Conservation (phyloP, 1,284 basidiomycete species). For the Cryptococcus sp. region DNA sequence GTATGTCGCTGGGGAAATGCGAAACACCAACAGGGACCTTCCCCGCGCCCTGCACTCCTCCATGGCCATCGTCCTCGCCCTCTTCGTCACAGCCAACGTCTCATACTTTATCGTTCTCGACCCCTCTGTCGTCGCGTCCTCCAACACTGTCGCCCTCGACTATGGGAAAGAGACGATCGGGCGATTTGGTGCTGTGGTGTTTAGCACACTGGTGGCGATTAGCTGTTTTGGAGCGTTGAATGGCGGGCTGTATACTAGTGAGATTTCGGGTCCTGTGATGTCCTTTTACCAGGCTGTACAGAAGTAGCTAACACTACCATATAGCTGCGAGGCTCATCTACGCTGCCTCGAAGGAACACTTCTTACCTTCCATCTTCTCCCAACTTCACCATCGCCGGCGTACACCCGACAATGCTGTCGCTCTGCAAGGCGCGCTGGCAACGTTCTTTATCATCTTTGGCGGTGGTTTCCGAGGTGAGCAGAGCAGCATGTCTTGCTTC, state of each 20-base stretch:
- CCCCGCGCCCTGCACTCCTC: slow-evolving; percentile 85
- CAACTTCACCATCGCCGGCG: slow-evolving; percentile 65
- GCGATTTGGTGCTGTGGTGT: slow-evolving; percentile 75
- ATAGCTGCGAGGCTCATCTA: slow-evolving; percentile 71
- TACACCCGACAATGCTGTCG: slow-evolving; percentile 81
- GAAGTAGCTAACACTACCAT: background rate
- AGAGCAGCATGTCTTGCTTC: background rate
- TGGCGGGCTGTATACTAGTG: slow-evolving; percentile 74
- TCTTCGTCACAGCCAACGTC: slow-evolving; percentile 80
- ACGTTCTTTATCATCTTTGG: slow-evolving; percentile 74
- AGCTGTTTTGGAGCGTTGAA: slow-evolving; percentile 92
- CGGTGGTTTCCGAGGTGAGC: slow-evolving; percentile 71
- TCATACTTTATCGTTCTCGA: slow-evolving; percentile 94
- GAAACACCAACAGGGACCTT: slow-evolving; percentile 76
- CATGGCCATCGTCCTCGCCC: slow-evolving; percentile 62
- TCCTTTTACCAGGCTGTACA: too few relatives aligned
- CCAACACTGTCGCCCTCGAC: slow-evolving; percentile 90
- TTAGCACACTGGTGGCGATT: slow-evolving; percentile 81
- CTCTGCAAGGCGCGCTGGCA: slow-evolving; percentile 71
- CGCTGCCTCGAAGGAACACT: slow-evolving; percentile 82
- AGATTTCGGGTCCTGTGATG: slow-evolving; percentile 14
- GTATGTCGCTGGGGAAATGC: slow-evolving; percentile 90
- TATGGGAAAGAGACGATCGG: slow-evolving; percentile 87
- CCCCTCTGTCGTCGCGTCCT: slow-evolving; percentile 56
- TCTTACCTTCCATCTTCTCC: slow-evolving; percentile 77